Conservation (phyloP, 108 stramenopile genomes). For the Nitzschia inconspicua region DNA sequence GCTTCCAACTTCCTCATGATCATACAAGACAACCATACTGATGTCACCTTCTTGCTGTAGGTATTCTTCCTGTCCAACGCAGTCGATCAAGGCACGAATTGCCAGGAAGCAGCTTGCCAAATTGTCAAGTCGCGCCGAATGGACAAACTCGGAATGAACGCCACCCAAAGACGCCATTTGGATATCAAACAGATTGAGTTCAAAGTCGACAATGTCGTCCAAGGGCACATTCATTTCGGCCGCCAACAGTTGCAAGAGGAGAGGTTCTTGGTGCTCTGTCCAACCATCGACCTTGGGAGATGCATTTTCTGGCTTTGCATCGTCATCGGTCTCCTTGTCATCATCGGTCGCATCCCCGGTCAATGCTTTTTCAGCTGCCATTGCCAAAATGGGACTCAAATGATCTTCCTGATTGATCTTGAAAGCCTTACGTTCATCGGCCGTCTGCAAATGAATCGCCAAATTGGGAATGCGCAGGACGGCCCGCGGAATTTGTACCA, state of each 20-base stretch:
- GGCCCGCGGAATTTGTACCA: constrained; percentile 70
- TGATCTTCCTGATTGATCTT: constrained; percentile 93
- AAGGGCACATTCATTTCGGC: constrained; percentile 52
- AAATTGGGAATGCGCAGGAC: constrained; percentile 90
- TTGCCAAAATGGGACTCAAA: constrained; percentile 87
- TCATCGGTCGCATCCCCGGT: constrained; percentile 18
- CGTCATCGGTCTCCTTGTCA: constrained; percentile 9
- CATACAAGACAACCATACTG: constrained; percentile 89
- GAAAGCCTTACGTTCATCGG: constrained; percentile 85
- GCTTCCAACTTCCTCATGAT: constrained; percentile 97
- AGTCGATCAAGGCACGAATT: constrained; percentile 67
- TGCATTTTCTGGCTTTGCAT: constrained; percentile 14
- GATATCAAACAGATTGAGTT: constrained; percentile 89
- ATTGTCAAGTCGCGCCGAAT: constrained; percentile 95
- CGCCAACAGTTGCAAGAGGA: constrained; percentile 77
- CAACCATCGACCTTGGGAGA: constrained; percentile 46
- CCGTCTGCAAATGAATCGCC: constrained; percentile 92
- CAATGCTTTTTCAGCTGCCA: constrained; percentile 70
- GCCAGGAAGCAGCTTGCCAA: constrained; percentile 88
- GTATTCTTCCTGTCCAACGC: constrained; percentile 33
- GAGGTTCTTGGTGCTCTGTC: constrained; percentile 79
- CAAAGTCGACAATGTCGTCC: constrained; percentile 87
- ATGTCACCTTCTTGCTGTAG: constrained; percentile 61
- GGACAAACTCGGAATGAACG: constrained; percentile 81
- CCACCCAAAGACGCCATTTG: constrained; percentile 90